These are phyloP conservation scores for Aspergillus ellipticus DNA, from an alignment of 495 filamentous ascomycete genomes.

Conservation along the genomic window DNA sequence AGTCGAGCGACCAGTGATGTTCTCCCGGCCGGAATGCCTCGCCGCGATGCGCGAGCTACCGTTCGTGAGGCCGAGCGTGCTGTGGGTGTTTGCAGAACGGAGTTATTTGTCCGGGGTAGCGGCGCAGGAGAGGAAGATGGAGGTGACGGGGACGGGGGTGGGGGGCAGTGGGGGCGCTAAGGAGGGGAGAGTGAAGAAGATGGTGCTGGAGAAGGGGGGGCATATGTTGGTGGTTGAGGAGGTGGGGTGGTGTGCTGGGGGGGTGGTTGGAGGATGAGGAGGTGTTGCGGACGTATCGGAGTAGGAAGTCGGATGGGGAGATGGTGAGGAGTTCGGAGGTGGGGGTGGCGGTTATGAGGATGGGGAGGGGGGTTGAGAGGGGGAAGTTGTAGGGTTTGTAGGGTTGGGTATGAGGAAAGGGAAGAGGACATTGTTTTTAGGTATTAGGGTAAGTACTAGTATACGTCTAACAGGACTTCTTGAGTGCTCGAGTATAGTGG, in stretches of 20 bases:
- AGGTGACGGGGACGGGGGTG: constrained; percentile 57
- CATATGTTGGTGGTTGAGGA: constrained; percentile 71
- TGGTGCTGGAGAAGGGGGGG: constrained; percentile 53
- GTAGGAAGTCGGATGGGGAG: constrained; percentile 16
- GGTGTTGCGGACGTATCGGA: constrained; percentile 13
- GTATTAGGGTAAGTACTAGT: too few relatives aligned
- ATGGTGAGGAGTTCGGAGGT: constrained; percentile 16
- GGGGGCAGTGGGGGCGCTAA: constrained; percentile 65
- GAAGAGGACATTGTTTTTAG: too few relatives aligned
- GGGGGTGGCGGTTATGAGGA: constrained; percentile 1
- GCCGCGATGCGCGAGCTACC: constrained; percentile 52
- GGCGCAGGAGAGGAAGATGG: constrained; percentile 52
- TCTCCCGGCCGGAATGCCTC: constrained; percentile 28
- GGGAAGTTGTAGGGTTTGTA: neutral
- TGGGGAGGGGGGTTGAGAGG: neutral
- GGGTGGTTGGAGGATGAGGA: constrained; percentile 16
- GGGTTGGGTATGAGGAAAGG: too few relatives aligned
- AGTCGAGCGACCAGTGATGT: constrained; percentile 27
- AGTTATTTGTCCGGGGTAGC: constrained; percentile 49
- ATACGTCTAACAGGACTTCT: too few relatives aligned
- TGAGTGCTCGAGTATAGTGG: too few relatives aligned
- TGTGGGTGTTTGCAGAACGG: constrained; percentile 64
- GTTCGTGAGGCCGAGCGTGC: constrained; percentile 55
- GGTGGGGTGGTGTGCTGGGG: constrained; percentile 43
- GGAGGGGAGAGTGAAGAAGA: constrained; percentile 54